Evolutionary conservation across 352 stramenopile species (phyloP), one percentile per base, ranked within the genome.

Genomic region (Phytopythium mirpurense): DNA sequence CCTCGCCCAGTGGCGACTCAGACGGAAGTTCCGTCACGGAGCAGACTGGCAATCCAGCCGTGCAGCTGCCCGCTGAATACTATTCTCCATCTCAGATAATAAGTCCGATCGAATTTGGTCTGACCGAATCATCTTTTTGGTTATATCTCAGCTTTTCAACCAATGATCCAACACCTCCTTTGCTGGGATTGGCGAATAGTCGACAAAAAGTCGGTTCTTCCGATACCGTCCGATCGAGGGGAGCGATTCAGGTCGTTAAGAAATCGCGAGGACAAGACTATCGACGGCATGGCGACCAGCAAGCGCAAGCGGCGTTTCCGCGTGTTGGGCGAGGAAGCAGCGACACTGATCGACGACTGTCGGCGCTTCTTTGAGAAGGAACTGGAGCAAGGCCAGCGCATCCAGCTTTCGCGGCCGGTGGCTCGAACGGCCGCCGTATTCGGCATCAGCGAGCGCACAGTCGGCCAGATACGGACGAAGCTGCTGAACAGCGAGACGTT

Each of bases 241-340:
- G 11, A 15, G 32, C 32, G 32, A 16, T 36, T 36, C 7, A 16
- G 11, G 32, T 36, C 32, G 11, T 16, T 16, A 10, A 36, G 32
- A 36, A 15, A 10, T 15, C 6, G 32, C 7, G 7, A 15, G 11
- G 32, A 36, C 7, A 36, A 36, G 32, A 36, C 32, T 15, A 15
- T 10, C 32, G 29, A 36, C 4, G 27, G 7, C 41, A 34, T 47
- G 41, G 23, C 23, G 8, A 7, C 21, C 24, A 15, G 23, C 23
- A 47, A 47, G 41, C 41, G 41, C 21, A 47, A 47, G 41, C 41
- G 23, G 14, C 41, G 23, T 14, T 47, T 47, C 19, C 41, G 41
- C 41, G 41, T 47, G 3, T 19, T 47, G 11, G 27, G 23, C 16
- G 23, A 47, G 11, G 41, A 47, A 21, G 14, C 26, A 19, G 41